Conservation (phyloP, 495 filamentous ascomycete genomes). For the Pyrenula massariospora region DNA sequence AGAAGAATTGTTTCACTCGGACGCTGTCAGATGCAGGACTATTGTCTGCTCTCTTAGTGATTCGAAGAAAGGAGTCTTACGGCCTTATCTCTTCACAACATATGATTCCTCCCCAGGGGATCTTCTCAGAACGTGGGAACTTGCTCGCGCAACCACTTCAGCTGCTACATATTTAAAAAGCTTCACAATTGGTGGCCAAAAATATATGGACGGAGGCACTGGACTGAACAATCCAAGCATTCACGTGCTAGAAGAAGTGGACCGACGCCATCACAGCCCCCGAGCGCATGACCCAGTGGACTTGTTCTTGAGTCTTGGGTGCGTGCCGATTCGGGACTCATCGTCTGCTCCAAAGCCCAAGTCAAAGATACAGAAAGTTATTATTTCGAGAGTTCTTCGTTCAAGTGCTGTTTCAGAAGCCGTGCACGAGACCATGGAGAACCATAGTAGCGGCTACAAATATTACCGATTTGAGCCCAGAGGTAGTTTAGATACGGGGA, state of each 20-base stretch:
- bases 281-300: background rate
- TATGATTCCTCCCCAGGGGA: background rate
- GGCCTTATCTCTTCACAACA: background rate
- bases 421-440: background rate
- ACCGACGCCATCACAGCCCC: background rate
- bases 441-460: background rate
- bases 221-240: conserved; percentile 11
- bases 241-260: background rate
- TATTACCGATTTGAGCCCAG: background rate
- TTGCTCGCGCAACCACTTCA: conserved; percentile 26
- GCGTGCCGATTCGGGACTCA: background rate
- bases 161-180: conserved; percentile 27
- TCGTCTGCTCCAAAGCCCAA: background rate
- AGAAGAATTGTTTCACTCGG: background rate
- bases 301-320: background rate
- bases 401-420: background rate
- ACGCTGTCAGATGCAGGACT: background rate
- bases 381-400: background rate
- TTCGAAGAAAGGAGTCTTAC: background rate
- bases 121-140: conserved; percentile 14
- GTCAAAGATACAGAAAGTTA: background rate
- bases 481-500: background rate
- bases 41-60: conserved; percentile 1
- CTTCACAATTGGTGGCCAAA: conserved; percentile 11
- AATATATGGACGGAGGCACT: conserved; percentile 10